A percentile compares a stretch with the other conserved stretches of the same genome.
Conservation (phyloP, 306 rosid species). For the Vigna mungo region DNA sequence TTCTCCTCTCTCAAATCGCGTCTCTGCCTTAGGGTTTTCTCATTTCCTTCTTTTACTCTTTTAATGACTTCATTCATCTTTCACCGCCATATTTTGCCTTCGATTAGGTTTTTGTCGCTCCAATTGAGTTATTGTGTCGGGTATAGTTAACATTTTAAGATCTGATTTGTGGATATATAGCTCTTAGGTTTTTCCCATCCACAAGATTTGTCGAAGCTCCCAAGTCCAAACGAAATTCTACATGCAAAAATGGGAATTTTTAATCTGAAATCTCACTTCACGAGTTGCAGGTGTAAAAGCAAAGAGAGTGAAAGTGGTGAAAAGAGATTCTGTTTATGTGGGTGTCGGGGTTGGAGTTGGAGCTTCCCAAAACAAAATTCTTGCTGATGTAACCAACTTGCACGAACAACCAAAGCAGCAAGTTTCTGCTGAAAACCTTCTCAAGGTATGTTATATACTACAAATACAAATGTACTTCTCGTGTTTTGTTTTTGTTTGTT, state of each 20-base stretch:
- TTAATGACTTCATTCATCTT: not conserved
- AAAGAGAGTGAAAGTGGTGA: slow-evolving; percentile 48
- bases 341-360: slow-evolving; percentile 59
- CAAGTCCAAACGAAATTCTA: not conserved
- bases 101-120: slow-evolving; percentile 35
- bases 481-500: not conserved
- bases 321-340: slow-evolving; percentile 44
- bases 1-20: not conserved
- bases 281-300: slow-evolving; percentile 56
- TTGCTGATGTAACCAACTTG: slow-evolving; percentile 77
- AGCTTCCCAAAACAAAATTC: slow-evolving; percentile 58
- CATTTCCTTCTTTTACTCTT: not conserved
- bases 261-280: slow-evolving; percentile 24
- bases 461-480: not conserved
- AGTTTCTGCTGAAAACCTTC: slow-evolving; percentile 56
- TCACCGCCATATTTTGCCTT: not conserved
- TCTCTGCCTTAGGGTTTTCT: not conserved
- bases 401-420: slow-evolving; percentile 47
- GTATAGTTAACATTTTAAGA: not conserved
- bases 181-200: slow-evolving; percentile 9
- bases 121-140: not conserved
- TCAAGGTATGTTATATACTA: slow-evolving; percentile 50
- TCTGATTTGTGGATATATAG: not conserved
- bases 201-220: not conserved
- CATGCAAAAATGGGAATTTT: slow-evolving; percentile 28